These are phyloP conservation scores for Lolium multiflorum DNA, from an alignment of 176 grass and related monocot species.

Conservation along the genomic window DNA sequence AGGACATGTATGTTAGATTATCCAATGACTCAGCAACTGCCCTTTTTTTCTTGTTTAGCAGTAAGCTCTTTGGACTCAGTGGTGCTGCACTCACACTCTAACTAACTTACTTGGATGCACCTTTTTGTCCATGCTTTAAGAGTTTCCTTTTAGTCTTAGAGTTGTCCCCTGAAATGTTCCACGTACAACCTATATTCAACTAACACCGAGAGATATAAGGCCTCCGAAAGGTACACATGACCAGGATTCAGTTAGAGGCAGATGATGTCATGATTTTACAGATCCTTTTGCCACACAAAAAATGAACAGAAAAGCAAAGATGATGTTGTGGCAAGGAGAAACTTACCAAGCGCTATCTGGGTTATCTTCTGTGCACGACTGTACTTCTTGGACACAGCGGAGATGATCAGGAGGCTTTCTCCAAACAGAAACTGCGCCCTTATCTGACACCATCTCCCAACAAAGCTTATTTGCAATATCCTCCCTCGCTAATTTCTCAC, in stretches of 20 bases:
- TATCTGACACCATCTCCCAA: constrained; percentile 72
- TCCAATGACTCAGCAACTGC: not conserved
- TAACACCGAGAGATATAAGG: not conserved
- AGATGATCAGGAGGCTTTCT: constrained; percentile 74
- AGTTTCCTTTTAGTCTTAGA: not conserved
- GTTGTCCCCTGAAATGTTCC: not conserved
- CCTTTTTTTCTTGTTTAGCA: not conserved
- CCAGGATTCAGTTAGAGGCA: constrained; percentile 1
- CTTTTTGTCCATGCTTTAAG: not conserved
- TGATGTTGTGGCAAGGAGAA: constrained; percentile 9
- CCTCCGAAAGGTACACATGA: constrained; percentile 5
- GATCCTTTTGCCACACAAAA: not conserved
- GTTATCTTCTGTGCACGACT: constrained; percentile 56
- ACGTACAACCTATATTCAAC: constrained; percentile 3
- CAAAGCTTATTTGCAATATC: constrained; percentile 56
- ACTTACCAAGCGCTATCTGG: constrained; percentile 86
- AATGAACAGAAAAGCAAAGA: not conserved
- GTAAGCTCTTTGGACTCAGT: constrained; percentile 22
- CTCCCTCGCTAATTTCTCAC: constrained; percentile 46
- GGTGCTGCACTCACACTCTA: not conserved
- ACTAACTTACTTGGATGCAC: not conserved
- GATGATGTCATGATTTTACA: not conserved
- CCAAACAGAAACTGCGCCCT: constrained; percentile 61
- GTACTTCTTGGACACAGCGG: constrained; percentile 60
- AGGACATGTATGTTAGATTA: not conserved